Percentiles rank a stretch among this genome's conserved stretches.
phyloP scores from a whole-genome alignment of 1,139 yeast species.

The Protomyces inundatus region DNA sequence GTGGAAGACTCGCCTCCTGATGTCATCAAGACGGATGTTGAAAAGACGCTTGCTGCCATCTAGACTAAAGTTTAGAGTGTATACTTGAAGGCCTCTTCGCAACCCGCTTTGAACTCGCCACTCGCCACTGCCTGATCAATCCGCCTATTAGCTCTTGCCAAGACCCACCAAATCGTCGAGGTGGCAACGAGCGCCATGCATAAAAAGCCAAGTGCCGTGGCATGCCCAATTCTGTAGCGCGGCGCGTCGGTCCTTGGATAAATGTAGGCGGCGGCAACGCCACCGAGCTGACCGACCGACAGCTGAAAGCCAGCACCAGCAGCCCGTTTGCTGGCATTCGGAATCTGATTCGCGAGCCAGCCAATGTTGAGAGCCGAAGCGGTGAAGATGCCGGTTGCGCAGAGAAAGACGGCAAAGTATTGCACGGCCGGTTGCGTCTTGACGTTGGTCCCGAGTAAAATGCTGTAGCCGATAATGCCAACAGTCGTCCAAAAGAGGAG shows the following conservation, averaged over 20 bases:
- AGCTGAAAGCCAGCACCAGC: slow-evolving; percentile 44
- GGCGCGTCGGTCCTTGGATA: slow-evolving; percentile 40
- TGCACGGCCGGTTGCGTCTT: slow-evolving; percentile 30
- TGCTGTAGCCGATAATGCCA: slow-evolving; percentile 39
- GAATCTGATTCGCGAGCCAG: slow-evolving; percentile 43
- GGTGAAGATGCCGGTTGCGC: slow-evolving; percentile 41
- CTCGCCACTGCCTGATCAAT: neutral
- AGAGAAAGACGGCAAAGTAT: slow-evolving; percentile 42
- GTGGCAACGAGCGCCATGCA: neutral
- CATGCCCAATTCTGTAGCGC: slow-evolving; percentile 38
- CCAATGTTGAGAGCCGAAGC: slow-evolving; percentile 42
- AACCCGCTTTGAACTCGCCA: neutral
- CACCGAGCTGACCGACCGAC: slow-evolving; percentile 43
- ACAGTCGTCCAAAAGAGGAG: slow-evolving; percentile 36
- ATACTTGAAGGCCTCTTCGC: neutral
- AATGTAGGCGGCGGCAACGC: slow-evolving; percentile 43
- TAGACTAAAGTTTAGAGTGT: neutral
- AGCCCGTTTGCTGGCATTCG: slow-evolving; percentile 42
- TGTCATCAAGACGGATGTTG: slow-evolving; percentile 51
- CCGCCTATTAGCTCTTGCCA: neutral
- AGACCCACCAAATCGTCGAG: neutral
- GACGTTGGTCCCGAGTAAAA: slow-evolving; percentile 28
- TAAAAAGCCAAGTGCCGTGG: slow-evolving; percentile 34
- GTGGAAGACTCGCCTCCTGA: slow-evolving; percentile 78
- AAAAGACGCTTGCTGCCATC: slow-evolving; percentile 34